Conservation (phyloP, 1,284 basidiomycete genomes). For the Gastroboletus turbinatus region DNA sequence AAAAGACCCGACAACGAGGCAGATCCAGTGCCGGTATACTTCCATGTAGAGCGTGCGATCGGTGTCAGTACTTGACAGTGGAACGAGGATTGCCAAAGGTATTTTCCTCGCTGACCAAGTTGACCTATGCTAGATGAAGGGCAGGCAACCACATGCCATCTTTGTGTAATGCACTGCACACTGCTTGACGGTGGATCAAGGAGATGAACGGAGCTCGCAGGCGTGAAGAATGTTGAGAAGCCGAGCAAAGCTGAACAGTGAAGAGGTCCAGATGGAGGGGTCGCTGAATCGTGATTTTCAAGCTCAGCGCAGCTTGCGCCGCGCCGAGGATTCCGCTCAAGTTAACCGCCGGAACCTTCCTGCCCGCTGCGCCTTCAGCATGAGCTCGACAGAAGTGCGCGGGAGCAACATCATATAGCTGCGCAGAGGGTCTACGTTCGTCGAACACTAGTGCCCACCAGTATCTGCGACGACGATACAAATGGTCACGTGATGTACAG, state of each 20-base stretch:
- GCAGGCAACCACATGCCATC: background rate
- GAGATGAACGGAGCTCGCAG: background rate
- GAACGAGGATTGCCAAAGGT: background rate
- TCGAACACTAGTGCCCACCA: background rate
- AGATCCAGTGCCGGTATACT: background rate
- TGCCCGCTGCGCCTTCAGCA: background rate
- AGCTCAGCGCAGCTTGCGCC: slow-evolving; percentile 17
- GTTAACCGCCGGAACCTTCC: slow-evolving; percentile 10
- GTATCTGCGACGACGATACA: background rate
- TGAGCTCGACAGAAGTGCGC: background rate
- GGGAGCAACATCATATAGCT: background rate
- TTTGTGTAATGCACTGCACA: background rate
- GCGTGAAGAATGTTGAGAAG: background rate
- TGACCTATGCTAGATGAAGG: background rate
- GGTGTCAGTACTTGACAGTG: background rate
- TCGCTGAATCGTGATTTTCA: slow-evolving; percentile 23
- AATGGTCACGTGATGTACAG: slow-evolving; percentile 5
- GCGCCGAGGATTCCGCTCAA: slow-evolving; percentile 22
- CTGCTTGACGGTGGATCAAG: slow-evolving; percentile 8
- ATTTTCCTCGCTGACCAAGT: background rate
- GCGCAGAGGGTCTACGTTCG: background rate
- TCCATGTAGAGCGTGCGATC: slow-evolving; percentile 8
- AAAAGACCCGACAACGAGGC: slow-evolving; percentile 5
- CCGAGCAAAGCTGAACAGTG: background rate
- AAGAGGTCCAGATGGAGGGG: background rate